Evolutionary conservation across 1,139 yeast species (phyloP).

Genomic region (Suhomyces yuchorum): DNA sequence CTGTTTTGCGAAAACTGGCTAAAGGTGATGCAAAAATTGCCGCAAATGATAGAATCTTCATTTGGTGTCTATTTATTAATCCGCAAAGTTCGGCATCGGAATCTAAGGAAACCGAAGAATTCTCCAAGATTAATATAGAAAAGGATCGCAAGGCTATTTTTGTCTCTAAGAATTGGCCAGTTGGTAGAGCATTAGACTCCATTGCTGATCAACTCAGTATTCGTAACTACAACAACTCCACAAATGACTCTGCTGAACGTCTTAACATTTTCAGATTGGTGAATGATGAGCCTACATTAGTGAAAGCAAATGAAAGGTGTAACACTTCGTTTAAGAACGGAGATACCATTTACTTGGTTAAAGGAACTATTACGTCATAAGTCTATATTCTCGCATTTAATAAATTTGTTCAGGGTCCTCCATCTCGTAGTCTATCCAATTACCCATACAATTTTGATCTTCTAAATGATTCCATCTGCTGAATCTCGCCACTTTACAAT

Average conservation of each 20-base stretch:
- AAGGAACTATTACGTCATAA: constrained; percentile 36
- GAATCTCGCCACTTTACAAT: constrained; percentile 50
- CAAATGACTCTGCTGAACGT: constrained; percentile 43
- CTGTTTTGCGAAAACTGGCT: constrained; percentile 52
- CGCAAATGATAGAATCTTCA: constrained; percentile 57
- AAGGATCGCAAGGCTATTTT: constrained; percentile 45
- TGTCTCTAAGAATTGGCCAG: constrained; percentile 66
- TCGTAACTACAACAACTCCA: constrained; percentile 57
- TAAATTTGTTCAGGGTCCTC: constrained; percentile 1
- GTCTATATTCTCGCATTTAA: too few species aligned
- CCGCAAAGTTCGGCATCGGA: constrained; percentile 27
- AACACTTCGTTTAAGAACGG: constrained; percentile 47
- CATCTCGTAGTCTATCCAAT: constrained; percentile 61
- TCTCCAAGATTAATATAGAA: constrained; percentile 29
- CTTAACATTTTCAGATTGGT: constrained; percentile 48
- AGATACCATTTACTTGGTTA: constrained; percentile 58
- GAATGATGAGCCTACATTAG: constrained; percentile 29
- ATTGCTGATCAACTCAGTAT: constrained; percentile 58
- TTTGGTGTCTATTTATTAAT: constrained; percentile 58
- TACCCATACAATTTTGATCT: constrained; percentile 72
- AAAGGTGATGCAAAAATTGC: constrained; percentile 68
- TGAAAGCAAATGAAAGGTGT: constrained; percentile 43
- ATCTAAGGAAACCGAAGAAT: constrained; percentile 24
- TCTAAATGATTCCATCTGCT: constrained; percentile 44
- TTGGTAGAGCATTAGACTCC: constrained; percentile 77